These are phyloP conservation scores for Aspergillus fumigatus DNA, from an alignment of 2,329 filamentous ascomycete genomes.

Conservation along the genomic window DNA sequence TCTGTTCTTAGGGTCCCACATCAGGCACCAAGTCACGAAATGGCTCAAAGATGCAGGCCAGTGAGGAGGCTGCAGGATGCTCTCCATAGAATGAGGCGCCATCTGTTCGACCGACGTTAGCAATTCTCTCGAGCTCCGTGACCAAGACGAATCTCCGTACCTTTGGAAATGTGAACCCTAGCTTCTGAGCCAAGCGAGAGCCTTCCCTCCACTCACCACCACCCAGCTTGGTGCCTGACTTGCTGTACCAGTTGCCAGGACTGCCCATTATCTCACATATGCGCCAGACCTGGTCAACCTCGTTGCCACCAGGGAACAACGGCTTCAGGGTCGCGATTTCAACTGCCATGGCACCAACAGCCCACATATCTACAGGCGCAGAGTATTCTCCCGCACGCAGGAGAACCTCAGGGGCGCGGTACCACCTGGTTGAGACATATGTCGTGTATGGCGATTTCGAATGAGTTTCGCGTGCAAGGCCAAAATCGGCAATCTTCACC, in stretches of 20 bases:
- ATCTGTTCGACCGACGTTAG: conserved; percentile 53
- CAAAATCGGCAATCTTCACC: conserved; percentile 98
- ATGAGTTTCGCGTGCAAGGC: conserved; percentile 92
- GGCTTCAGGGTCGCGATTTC: conserved; percentile 96
- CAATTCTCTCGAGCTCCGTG: conserved; percentile 9
- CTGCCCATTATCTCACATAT: conserved; percentile 99
- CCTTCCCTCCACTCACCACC: conserved; percentile 98
- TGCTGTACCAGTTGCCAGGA: conserved; percentile 96
- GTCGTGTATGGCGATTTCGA: conserved; percentile 96
- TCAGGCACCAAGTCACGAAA: conserved; percentile 96
- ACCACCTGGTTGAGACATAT: conserved; percentile 97
- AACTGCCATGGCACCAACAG: conserved; percentile 95
- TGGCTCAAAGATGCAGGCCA: conserved; percentile 85
- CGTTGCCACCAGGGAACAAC: conserved; percentile 93
- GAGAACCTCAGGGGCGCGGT: conserved; percentile 85
- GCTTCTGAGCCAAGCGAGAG: conserved; percentile 83
- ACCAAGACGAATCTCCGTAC: conserved; percentile 31
- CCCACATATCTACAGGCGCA: conserved; percentile 97
- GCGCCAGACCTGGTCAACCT: conserved; percentile 98
- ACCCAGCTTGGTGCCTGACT: conserved; percentile 77
- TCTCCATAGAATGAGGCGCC: conserved; percentile 95
- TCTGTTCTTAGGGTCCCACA: conserved; percentile 94
- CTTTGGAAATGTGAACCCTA: conserved; percentile 96
- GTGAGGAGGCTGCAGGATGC: conserved; percentile 81
- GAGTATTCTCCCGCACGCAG: conserved; percentile 94